Evolutionary conservation across 73 alveolate genomes (phyloP).

Genomic region (Blepharisma stoltei): DNA sequence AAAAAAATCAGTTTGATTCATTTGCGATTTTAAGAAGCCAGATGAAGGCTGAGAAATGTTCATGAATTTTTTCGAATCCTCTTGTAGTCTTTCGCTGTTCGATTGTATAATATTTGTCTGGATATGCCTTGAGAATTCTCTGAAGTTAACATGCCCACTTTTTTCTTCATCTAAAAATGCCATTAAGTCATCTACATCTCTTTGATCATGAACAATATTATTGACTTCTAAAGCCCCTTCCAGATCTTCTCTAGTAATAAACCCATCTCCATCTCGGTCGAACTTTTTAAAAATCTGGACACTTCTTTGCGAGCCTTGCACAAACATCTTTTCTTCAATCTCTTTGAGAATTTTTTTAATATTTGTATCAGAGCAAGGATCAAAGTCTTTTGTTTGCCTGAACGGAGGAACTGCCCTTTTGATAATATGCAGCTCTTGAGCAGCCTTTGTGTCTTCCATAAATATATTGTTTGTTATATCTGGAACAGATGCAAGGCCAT

Average conservation of each 20-base stretch:
- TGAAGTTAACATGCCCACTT: constrained; percentile 45
- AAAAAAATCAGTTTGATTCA: constrained; percentile 34
- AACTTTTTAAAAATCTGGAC: constrained; percentile 42
- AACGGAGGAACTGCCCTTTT: constrained; percentile 24
- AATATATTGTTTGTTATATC: constrained; percentile 41
- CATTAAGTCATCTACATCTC: constrained; percentile 21
- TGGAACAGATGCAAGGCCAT: constrained; percentile 33
- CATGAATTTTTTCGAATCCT: constrained; percentile 23
- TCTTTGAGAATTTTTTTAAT: constrained; percentile 34
- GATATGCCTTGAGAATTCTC: constrained; percentile 40
- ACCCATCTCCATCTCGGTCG: constrained; percentile 58
- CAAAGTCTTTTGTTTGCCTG: not conserved
- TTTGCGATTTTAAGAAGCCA: constrained; percentile 11
- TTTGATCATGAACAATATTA: constrained; percentile 29
- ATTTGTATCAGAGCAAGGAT: constrained; percentile 9
- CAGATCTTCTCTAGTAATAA: constrained; percentile 44
- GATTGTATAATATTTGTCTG: constrained; percentile 41
- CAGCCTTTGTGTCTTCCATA: constrained; percentile 43
- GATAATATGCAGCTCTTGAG: not conserved
- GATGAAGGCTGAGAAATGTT: constrained; percentile 33
- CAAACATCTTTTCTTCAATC: constrained; percentile 44
- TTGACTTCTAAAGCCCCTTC: constrained; percentile 38
- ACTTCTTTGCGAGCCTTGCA: constrained; percentile 34
- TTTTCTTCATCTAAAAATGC: constrained; percentile 46
- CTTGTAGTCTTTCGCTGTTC: constrained; percentile 38